Percentiles rank a stretch among this genome's conserved stretches.
Conservation (phyloP, 805 yeast genomes). For the Metschnikowia lachancei region DNA sequence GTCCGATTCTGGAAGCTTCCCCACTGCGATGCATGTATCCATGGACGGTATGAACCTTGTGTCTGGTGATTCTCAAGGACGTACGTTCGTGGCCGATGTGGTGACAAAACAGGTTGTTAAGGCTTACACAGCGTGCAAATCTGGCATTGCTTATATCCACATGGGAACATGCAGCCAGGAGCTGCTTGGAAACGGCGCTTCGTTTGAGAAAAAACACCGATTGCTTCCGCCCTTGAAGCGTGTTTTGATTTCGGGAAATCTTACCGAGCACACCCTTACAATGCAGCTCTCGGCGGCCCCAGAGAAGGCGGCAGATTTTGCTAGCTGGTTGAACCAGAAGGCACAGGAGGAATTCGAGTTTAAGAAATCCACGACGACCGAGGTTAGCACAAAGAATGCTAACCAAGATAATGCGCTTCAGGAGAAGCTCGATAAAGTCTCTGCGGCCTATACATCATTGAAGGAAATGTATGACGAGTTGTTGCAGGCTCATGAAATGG, state of each 20-base stretch:
- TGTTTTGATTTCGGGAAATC: slow-evolving; percentile 43
- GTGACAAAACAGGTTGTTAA: slow-evolving; percentile 65
- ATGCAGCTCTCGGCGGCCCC: slow-evolving; percentile 32
- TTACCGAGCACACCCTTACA: slow-evolving; percentile 44
- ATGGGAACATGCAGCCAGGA: slow-evolving; percentile 23
- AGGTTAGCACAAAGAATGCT: not conserved
- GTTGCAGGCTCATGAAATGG: slow-evolving; percentile 21
- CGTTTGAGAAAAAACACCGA: slow-evolving; percentile 37
- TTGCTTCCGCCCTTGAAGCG: slow-evolving; percentile 67
- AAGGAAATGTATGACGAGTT: slow-evolving; percentile 60
- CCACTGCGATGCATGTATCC: slow-evolving; percentile 57
- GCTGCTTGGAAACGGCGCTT: slow-evolving; percentile 14
- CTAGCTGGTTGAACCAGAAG: slow-evolving; percentile 48
- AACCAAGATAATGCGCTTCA: slow-evolving; percentile 31
- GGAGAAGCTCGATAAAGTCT: slow-evolving; percentile 47
- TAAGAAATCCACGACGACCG: slow-evolving; percentile 19
- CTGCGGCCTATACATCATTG: slow-evolving; percentile 57
- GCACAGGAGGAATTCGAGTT: slow-evolving; percentile 53
- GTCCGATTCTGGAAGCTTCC: slow-evolving; percentile 17
- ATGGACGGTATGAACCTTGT: slow-evolving; percentile 72
- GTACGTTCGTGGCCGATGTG: slow-evolving; percentile 64
- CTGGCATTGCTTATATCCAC: slow-evolving; percentile 33
- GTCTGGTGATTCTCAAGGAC: slow-evolving; percentile 75
- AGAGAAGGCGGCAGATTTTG: slow-evolving; percentile 37
- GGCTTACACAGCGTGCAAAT: slow-evolving; percentile 45